Evolutionary conservation across 805 yeast species (phyloP).

Genomic region (Candida ficus): DNA sequence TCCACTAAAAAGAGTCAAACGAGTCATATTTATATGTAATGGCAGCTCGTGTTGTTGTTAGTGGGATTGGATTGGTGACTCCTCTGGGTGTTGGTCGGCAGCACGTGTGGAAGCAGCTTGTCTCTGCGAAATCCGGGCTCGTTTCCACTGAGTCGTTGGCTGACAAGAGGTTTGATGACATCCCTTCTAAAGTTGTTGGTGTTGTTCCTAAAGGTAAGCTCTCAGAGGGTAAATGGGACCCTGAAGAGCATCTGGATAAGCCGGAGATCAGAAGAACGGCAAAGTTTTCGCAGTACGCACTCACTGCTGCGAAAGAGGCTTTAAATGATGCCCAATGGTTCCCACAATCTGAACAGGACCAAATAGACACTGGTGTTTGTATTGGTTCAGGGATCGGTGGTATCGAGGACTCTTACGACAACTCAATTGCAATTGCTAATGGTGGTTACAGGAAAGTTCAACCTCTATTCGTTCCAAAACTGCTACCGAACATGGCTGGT

Average conservation of each 20-base stretch:
- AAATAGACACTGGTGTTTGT: slow-evolving; percentile 58
- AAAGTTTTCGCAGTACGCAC: slow-evolving; percentile 68
- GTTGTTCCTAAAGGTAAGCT: slow-evolving; percentile 50
- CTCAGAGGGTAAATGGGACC: slow-evolving; percentile 46
- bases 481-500: slow-evolving; percentile 89
- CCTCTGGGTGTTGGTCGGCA: slow-evolving; percentile 76
- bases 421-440: slow-evolving; percentile 43
- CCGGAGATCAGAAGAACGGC: slow-evolving; percentile 53
- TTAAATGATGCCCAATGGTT: slow-evolving; percentile 57
- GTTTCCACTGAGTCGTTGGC: slow-evolving; percentile 42
- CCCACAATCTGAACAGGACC: slow-evolving; percentile 32
- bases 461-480: slow-evolving; percentile 81
- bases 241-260: slow-evolving; percentile 42
- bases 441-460: slow-evolving; percentile 66
- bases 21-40: neutral
- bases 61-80: slow-evolving; percentile 83
- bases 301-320: slow-evolving; percentile 77
- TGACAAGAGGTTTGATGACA: slow-evolving; percentile 30
- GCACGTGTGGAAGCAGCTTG: slow-evolving; percentile 48
- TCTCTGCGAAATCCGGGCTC: slow-evolving; percentile 53
- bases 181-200: slow-evolving; percentile 77
- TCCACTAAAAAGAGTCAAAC: neutral
- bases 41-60: slow-evolving; percentile 69
- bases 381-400: slow-evolving; percentile 94
- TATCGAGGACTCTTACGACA: slow-evolving; percentile 64